Percentiles rank a stretch among this genome's conserved stretches.
Evolutionary conservation across 169 alveolate species (phyloP).

Genomic region (Eimeria sp.): DNA sequence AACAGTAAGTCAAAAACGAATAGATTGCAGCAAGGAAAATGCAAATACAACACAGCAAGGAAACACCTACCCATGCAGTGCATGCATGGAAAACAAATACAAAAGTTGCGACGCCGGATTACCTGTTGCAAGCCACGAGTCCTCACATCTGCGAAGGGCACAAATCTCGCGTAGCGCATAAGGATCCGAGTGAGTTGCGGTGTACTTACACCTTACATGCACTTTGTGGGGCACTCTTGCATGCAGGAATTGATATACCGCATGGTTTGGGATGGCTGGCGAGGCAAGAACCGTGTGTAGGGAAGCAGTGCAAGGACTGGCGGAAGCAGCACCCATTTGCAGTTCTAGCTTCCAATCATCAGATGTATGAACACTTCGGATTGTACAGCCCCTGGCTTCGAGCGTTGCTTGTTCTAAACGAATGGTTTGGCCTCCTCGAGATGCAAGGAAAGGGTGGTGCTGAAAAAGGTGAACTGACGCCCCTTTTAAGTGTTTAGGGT

Average conservation of each 20-base stretch:
- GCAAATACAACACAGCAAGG: neutral
- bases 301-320: slow-evolving; percentile 23
- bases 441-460: neutral
- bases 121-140: neutral
- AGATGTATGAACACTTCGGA: neutral
- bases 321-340: slow-evolving; percentile 25
- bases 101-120: neutral
- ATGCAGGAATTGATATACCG: neutral
- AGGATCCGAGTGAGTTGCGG: neutral
- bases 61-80: neutral
- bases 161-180: neutral
- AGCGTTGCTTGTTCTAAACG: slow-evolving; percentile 1
- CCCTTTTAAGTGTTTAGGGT: neutral
- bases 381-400: slow-evolving; percentile 48
- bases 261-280: slow-evolving; percentile 38
- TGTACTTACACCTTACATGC: neutral
- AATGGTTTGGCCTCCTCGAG: slow-evolving; percentile 23
- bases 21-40: neutral
- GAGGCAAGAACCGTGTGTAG: slow-evolving; percentile 56
- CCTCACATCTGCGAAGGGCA: neutral
- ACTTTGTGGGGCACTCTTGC: neutral
- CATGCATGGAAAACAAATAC: no score
- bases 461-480: neutral
- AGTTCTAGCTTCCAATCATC: neutral
- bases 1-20: neutral